These are phyloP conservation scores for Ceratocystiopsis minuta DNA, from an alignment of 2,329 filamentous ascomycete genomes.

Conservation along the genomic window DNA sequence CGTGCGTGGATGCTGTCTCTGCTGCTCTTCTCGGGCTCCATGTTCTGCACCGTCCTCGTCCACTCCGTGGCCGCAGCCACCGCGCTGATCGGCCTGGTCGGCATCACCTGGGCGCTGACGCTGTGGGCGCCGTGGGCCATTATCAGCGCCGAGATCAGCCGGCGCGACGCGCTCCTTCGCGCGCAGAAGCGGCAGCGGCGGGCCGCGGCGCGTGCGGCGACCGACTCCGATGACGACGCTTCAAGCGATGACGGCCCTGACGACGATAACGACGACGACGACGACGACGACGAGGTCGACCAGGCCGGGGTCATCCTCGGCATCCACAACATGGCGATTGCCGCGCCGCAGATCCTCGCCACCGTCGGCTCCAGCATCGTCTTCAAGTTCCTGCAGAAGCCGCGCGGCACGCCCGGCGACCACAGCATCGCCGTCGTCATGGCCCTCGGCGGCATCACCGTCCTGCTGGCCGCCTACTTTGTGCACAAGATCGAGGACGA, in stretches of 20 bases:
- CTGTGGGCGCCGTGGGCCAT: conserved; percentile 93
- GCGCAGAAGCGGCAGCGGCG: conserved; percentile 15
- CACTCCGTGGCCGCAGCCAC: conserved; percentile 54
- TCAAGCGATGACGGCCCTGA: conserved; percentile 10
- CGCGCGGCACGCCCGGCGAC: conserved; percentile 67
- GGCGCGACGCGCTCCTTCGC: conserved; percentile 46
- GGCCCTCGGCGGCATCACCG: conserved; percentile 64
- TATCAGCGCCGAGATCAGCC: conserved; percentile 81
- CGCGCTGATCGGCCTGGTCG: conserved; percentile 60
- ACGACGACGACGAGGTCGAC: conserved; percentile 38
- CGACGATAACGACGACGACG: conserved; percentile 13
- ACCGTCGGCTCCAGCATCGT: conserved; percentile 70
- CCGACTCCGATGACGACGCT: conserved; percentile 8
- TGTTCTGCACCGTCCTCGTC: conserved; percentile 71
- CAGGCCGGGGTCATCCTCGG: conserved; percentile 82
- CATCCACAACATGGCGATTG: conserved; percentile 90
- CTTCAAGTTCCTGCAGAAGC: conserved; percentile 75
- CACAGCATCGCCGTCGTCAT: conserved; percentile 75
- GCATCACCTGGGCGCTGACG: conserved; percentile 81
- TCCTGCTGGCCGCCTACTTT: conserved; percentile 58
- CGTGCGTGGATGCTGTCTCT: conserved; percentile 76
- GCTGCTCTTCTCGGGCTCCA: conserved; percentile 63
- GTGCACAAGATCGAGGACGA: conserved; percentile 51
- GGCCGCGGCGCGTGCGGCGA: conserved; percentile 5
- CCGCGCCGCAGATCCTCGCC: conserved; percentile 78